These are phyloP conservation scores for Ajuga chamaepitys DNA, from an alignment of 257 asterid genomes.

Conservation along the genomic window DNA sequence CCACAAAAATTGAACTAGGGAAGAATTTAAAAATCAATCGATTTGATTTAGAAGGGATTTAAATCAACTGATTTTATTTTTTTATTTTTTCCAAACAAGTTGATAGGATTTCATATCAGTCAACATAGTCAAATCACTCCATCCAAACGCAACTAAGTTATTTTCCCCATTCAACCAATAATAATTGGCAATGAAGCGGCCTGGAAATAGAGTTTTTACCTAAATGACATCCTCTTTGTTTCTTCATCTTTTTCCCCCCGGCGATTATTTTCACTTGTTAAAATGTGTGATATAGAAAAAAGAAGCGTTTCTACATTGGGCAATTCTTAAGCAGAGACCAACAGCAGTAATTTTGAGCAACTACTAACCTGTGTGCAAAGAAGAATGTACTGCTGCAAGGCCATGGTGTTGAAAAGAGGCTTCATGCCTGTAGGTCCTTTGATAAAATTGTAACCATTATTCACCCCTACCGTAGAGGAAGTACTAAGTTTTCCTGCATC, in stretches of 20 bases:
- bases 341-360: background rate
- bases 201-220: background rate
- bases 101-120: too few relatives aligned
- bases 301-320: background rate
- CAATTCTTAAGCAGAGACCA: background rate
- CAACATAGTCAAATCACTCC: too few relatives aligned
- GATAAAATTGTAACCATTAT: constrained; percentile 49
- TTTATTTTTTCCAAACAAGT: too few relatives aligned
- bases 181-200: background rate
- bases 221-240: too few relatives aligned
- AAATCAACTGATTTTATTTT: too few relatives aligned
- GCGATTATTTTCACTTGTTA: background rate
- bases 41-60: too few relatives aligned
- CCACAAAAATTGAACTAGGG: too few relatives aligned
- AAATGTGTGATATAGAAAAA: background rate
- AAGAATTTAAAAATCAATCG: too few relatives aligned
- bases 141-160: too few relatives aligned
- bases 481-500: constrained; percentile 31
- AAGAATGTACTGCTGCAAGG: constrained; percentile 83
- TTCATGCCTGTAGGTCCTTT: constrained; percentile 31
- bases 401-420: constrained; percentile 63
- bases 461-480: constrained; percentile 28
- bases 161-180: background rate
- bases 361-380: constrained; percentile 77
- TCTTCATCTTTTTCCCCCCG: background rate